phyloP scores from a whole-genome alignment of 306 rosid genomes.

The Vigna mungo region DNA sequence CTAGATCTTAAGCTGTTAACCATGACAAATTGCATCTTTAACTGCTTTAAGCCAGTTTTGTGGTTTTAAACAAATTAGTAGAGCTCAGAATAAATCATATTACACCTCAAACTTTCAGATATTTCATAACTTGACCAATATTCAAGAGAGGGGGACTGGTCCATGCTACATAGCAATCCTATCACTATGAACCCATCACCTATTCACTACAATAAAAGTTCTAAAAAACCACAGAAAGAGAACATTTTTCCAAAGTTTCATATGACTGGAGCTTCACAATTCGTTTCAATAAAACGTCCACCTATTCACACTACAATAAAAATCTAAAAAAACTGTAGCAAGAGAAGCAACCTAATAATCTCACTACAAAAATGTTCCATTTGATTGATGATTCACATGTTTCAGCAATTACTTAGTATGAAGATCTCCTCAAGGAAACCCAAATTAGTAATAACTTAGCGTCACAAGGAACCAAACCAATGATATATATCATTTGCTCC shows the following conservation, averaged over 20 bases:
- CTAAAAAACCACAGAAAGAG: slow-evolving; percentile 26
- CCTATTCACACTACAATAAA: neutral
- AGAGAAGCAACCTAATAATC: slow-evolving; percentile 41
- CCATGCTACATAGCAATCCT: slow-evolving; percentile 40
- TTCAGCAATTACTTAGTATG: neutral
- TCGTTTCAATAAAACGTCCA: slow-evolving; percentile 6
- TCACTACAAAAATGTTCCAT: slow-evolving; percentile 22
- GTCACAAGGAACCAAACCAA: slow-evolving; percentile 44
- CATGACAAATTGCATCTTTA: neutral
- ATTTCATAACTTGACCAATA: slow-evolving; percentile 12
- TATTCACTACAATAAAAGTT: slow-evolving; percentile 7
- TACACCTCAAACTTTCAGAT: slow-evolving; percentile 28
- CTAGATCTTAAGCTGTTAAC: slow-evolving; percentile 20
- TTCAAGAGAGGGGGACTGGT: slow-evolving; percentile 23
- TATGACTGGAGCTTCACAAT: slow-evolving; percentile 20
- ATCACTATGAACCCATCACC: slow-evolving; percentile 16
- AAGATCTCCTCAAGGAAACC: slow-evolving; percentile 43
- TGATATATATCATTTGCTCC: slow-evolving; percentile 33
- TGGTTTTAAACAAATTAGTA: slow-evolving; percentile 17
- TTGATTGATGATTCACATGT: slow-evolving; percentile 23
- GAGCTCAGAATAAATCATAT: slow-evolving; percentile 18
- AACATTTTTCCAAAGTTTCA: slow-evolving; percentile 28
- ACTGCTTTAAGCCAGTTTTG: slow-evolving; percentile 1
- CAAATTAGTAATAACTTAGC: slow-evolving; percentile 36
- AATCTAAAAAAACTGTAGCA: slow-evolving; percentile 7